Conservation (phyloP, 306 rosid species). For the Crotalaria pallida region DNA sequence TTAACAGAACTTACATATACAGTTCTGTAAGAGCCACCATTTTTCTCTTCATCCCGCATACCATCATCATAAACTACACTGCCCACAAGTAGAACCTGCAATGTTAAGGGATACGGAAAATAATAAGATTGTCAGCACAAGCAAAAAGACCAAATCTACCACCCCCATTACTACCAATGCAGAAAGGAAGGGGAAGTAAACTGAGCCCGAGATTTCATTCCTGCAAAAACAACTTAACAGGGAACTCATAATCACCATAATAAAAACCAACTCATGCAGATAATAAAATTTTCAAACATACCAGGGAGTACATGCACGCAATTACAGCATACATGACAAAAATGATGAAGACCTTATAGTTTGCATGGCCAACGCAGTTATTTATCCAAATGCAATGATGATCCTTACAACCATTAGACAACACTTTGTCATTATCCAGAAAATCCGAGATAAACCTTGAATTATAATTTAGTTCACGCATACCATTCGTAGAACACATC, state of each 20-base stretch:
- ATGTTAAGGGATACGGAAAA: slow-evolving; percentile 9
- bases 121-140: slow-evolving; percentile 14
- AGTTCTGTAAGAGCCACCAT: slow-evolving; percentile 58
- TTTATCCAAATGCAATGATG: slow-evolving; percentile 99
- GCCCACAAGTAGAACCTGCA: slow-evolving; percentile 82
- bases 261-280: slow-evolving; percentile 4
- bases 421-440: slow-evolving; percentile 29
- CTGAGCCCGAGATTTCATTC: background rate
- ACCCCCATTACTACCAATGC: background rate
- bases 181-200: background rate
- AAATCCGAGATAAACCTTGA: slow-evolving; percentile 18
- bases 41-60: slow-evolving; percentile 52
- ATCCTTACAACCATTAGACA: slow-evolving; percentile 65
- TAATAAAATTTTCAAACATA: slow-evolving; percentile 32
- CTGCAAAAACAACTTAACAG: background rate
- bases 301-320: slow-evolving; percentile 90
- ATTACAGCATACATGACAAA: slow-evolving; percentile 76
- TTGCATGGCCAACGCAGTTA: slow-evolving; percentile 92
- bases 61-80: slow-evolving; percentile 65
- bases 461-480: slow-evolving; percentile 23
- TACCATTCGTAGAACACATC: slow-evolving; percentile 98
- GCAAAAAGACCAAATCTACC: background rate
- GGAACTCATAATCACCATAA: background rate
- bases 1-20: slow-evolving; percentile 56
- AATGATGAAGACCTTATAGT: slow-evolving; percentile 84